Evolutionary conservation across 2,329 filamentous ascomycete genomes (phyloP), one percentile per base, ranked within the genome.

Genomic region (Trichoderma koningiopsis): DNA sequence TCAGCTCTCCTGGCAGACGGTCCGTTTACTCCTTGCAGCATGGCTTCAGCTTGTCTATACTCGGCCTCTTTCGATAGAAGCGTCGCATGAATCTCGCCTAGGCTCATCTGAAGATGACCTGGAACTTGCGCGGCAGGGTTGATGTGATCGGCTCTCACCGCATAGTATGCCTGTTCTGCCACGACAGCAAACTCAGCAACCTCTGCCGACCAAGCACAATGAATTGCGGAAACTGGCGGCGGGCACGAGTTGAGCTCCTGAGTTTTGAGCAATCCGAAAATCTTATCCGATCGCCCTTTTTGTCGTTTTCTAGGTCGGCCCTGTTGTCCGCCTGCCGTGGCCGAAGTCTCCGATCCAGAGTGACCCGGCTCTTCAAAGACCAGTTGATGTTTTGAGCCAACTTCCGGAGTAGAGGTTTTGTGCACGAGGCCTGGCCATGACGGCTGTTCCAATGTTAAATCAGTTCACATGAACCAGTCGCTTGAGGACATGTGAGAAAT

Each of bases 171-270:
- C 19, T 61, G 68, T 0, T 64, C 43, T 0, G 73, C 68, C 6
- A 73, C 69, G 24, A 70, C 71, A 1, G 75, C 75, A 69, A 74
- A 77, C 16, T 57, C 64, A 1, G 75, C 75, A 10, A 65, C 29
- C 5, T 73, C 73, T 19, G 75, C 74, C 1, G 74, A 73, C 74
- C 71, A 76, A 27, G 75, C 72, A 56, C 75, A 77, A 27, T 29
- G 31, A 31, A 55, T 27, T n/a, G 31, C 13, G 13, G 43, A 29
- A 29, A 68, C 56, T 29, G 53, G 55, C 10, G 43, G 33, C 6
- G 49, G 57, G 16, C 47, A 33, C 3, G 63, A 24, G 24, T 19
- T 55, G 35, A 70, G 37, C 2, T 59, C 33, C 7, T 67, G 37
- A 5, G 33, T 33, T 19, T 55, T 68, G 11, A 35, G 14, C 1